Evolutionary conservation across 768 basidiomycete species (phyloP).

Genomic region (Lentinus brumalis): DNA sequence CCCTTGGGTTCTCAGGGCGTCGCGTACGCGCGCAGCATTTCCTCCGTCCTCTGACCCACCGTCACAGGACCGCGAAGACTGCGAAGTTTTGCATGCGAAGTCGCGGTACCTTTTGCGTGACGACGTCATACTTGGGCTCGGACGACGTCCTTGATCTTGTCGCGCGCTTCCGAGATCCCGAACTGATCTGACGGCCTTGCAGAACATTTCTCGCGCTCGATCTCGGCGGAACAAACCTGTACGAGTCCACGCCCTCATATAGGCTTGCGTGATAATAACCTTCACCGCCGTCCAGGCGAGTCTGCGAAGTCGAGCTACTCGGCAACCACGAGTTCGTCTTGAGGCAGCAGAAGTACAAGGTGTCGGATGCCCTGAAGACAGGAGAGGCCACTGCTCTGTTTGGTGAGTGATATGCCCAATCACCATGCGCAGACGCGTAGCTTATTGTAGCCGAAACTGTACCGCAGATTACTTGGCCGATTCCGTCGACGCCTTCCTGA

Average conservation of each 20-base stretch:
- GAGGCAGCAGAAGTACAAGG: conserved; percentile 95
- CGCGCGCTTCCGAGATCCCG: not conserved
- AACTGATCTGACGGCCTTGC: conserved; percentile 9
- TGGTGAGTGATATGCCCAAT: conserved; percentile 46
- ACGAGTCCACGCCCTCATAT: conserved; percentile 34
- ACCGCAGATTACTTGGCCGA: conserved; percentile 74
- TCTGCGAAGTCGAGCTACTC: conserved; percentile 90
- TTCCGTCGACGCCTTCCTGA: conserved; percentile 94
- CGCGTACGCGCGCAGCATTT: not conserved
- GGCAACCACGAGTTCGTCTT: conserved; percentile 89
- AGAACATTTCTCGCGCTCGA: conserved; percentile 97
- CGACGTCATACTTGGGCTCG: not conserved
- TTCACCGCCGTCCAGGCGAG: conserved; percentile 57
- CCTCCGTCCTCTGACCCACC: not conserved
- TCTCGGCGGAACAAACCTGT: conserved; percentile 98
- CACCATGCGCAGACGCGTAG: not conserved
- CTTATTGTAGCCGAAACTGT: conserved; percentile 1
- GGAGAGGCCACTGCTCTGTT: conserved; percentile 89
- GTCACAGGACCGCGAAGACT: conserved; percentile 2
- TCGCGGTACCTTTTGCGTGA: not conserved
- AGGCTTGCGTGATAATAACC: not conserved
- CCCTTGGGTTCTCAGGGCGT: not conserved
- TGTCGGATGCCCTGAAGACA: conserved; percentile 90
- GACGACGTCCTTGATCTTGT: not conserved
- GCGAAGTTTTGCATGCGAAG: not conserved